These are phyloP conservation scores for Penicillium maclennaniae DNA, from an alignment of 495 filamentous ascomycete genomes.

Conservation along the genomic window DNA sequence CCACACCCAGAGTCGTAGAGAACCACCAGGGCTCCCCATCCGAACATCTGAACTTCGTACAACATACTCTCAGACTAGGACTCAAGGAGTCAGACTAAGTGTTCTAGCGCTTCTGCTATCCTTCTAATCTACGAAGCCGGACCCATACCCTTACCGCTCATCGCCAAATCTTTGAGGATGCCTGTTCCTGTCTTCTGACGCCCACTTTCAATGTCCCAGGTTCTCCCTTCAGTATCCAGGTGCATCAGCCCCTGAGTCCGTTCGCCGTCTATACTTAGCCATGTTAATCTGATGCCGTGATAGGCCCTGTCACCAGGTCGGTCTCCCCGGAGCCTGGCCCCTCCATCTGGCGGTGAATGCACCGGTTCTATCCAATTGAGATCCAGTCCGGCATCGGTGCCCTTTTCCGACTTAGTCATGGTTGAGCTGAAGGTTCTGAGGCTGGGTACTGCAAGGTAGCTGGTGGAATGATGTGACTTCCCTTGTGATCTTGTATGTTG, in stretches of 20 bases:
- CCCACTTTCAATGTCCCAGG: background rate
- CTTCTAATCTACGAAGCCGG: background rate
- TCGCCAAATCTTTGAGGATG: background rate
- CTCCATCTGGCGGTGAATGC: conserved; percentile 26
- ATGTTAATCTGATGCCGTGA: conserved; percentile 6
- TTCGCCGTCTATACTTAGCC: conserved; percentile 20
- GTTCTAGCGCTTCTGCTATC: background rate
- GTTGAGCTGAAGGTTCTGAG: background rate
- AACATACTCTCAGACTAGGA: background rate
- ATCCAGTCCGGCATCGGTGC: conserved; percentile 9
- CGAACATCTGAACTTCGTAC: background rate
- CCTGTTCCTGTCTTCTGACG: conserved; percentile 10
- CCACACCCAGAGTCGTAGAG: no score
- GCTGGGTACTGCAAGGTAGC: background rate
- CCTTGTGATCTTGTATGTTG: background rate
- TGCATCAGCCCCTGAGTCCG: conserved; percentile 12
- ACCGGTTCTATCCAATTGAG: conserved; percentile 20
- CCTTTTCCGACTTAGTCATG: background rate
- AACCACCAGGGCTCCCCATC: no score
- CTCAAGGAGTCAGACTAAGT: background rate
- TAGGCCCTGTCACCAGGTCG: conserved; percentile 15
- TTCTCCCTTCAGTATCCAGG: background rate
- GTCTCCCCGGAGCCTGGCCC: conserved; percentile 6
- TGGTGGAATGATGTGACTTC: background rate
- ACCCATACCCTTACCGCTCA: background rate